These are phyloP conservation scores for Acanthamoeba sp. DNA, from an alignment of 208 protist genomes.

Conservation along the genomic window DNA sequence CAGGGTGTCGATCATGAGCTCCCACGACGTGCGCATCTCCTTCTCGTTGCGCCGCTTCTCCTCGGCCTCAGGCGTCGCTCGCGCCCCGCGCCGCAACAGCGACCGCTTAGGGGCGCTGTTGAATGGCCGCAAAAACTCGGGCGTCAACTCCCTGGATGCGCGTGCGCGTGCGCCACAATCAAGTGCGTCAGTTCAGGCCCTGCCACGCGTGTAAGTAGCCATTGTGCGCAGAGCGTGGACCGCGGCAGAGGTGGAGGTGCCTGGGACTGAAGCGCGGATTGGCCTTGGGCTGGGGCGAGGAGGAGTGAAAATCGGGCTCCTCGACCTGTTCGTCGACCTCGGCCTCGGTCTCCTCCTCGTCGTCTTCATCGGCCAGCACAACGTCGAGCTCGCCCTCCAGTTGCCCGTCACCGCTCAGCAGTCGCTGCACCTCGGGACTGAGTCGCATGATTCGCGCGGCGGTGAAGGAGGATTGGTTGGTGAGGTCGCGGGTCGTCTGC, in stretches of 20 bases:
- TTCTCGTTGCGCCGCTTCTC: background rate
- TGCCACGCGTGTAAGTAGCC: no score
- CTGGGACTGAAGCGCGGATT: conserved; percentile 44
- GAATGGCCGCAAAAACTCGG: conserved; percentile 27
- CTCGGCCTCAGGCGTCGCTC: background rate
- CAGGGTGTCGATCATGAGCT: conserved; percentile 48
- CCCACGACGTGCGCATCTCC: conserved; percentile 60
- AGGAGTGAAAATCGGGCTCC: conserved; percentile 1
- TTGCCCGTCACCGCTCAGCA: background rate
- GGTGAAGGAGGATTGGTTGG: background rate
- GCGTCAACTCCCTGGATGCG: conserved; percentile 28
- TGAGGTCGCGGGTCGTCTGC: background rate
- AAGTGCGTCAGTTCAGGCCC: background rate
- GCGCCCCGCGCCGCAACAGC: background rate
- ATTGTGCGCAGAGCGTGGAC: no score
- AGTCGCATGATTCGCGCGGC: background rate
- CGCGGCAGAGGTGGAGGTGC: background rate
- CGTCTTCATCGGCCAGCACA: background rate
- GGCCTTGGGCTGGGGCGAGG: conserved; percentile 41
- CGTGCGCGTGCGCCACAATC: no score
- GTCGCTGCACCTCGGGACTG: conserved; percentile 29
- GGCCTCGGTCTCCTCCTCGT: conserved; percentile 3
- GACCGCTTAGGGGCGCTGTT: background rate
- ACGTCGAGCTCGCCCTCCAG: background rate
- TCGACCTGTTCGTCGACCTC: conserved; percentile 31